A percentile compares a stretch with the other conserved stretches of the same genome.
Conservation (phyloP, 352 stramenopile species). For the Peronospora belbahrii region DNA sequence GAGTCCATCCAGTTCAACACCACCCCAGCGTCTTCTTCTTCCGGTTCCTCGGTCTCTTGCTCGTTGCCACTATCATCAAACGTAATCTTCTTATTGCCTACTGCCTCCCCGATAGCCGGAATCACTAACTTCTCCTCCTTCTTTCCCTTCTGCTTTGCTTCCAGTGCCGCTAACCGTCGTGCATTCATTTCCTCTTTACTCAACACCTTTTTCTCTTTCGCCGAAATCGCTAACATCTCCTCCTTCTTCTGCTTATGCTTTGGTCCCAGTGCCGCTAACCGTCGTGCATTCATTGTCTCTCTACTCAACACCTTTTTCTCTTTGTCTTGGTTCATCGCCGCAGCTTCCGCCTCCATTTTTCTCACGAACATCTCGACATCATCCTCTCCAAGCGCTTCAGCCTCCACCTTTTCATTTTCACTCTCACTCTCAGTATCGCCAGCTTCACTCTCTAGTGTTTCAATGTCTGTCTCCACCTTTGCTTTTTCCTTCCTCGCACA, state of each 20-base stretch:
- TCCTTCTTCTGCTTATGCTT: constrained; percentile 32
- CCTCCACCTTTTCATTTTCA: constrained; percentile 1
- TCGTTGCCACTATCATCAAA: constrained; percentile 68
- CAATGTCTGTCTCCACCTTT: constrained; percentile 6
- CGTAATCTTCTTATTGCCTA: constrained; percentile 61
- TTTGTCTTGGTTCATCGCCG: neutral
- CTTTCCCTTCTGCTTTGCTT: constrained; percentile 35
- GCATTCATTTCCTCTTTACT: constrained; percentile 26
- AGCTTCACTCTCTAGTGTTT: no score
- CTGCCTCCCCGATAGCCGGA: constrained; percentile 13
- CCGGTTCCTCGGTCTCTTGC: constrained; percentile 29
- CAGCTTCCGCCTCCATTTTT: constrained; percentile 23
- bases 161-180: constrained; percentile 39
- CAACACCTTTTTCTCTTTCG: constrained; percentile 9
- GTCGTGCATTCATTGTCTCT: constrained; percentile 24
- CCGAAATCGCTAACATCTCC: constrained; percentile 24
- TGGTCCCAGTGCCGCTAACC: constrained; percentile 46
- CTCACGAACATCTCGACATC: constrained; percentile 35
- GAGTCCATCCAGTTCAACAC: constrained; percentile 52
- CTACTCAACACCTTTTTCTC: constrained; percentile 13
- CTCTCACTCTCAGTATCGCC: constrained; percentile 3
- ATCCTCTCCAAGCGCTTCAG: constrained; percentile 19
- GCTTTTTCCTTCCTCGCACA: constrained; percentile 1
- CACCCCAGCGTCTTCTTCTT: constrained; percentile 3
- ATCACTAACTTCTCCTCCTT: constrained; percentile 29